These are phyloP conservation scores for Porcisia hertigi DNA, from an alignment of 208 protist species.

Conservation along the genomic window DNA sequence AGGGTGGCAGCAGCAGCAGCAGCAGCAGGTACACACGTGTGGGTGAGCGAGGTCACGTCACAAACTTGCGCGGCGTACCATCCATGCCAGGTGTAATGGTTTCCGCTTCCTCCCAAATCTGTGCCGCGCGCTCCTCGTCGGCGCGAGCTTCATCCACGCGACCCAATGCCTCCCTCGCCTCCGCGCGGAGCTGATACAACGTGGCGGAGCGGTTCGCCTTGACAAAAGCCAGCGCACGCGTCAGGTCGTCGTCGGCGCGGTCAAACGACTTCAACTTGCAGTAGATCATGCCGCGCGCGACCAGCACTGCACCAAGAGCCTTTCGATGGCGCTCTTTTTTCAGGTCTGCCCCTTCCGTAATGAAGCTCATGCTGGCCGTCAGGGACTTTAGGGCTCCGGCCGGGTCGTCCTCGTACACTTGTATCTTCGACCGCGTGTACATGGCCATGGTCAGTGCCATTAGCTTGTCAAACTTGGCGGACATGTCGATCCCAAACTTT, in stretches of 20 bases:
- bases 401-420: constrained; percentile 88
- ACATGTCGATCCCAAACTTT: constrained; percentile 86
- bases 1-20: no score
- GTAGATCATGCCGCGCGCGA: constrained; percentile 85
- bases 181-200: constrained; percentile 85
- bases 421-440: constrained; percentile 89
- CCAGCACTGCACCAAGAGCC: constrained; percentile 76
- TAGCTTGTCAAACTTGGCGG: constrained; percentile 85
- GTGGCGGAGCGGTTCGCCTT: constrained; percentile 75
- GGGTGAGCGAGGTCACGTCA: constrained; percentile 41
- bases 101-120: constrained; percentile 90
- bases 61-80: constrained; percentile 81
- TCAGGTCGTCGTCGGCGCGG: constrained; percentile 82
- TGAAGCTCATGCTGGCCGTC: constrained; percentile 68
- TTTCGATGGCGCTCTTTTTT: constrained; percentile 77
- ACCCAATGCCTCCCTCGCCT: constrained; percentile 81
- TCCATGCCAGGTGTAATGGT: constrained; percentile 77
- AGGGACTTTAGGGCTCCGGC: constrained; percentile 88
- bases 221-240: constrained; percentile 77
- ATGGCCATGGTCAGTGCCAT: constrained; percentile 88
- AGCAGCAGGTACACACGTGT: background rate
- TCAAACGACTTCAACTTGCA: constrained; percentile 83
- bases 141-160: constrained; percentile 81
- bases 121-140: constrained; percentile 80
- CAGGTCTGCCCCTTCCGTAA: constrained; percentile 70